phyloP scores from a whole-genome alignment of 2,329 filamentous ascomycete genomes.

The Arthrobotrys megalospora region DNA sequence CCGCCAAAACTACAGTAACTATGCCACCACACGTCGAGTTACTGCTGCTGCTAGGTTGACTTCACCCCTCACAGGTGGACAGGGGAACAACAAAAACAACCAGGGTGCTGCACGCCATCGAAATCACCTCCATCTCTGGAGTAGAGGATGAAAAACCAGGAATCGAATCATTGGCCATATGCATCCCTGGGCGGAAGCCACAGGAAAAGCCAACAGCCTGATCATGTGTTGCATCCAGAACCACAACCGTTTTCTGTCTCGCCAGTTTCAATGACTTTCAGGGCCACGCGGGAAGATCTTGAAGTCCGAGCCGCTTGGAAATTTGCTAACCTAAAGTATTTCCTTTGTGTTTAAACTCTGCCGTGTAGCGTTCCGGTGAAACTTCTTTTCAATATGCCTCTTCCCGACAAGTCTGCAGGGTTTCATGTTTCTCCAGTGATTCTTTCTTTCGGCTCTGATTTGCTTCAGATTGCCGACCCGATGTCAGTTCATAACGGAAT shows the following conservation, averaged over 20 bases:
- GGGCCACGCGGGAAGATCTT: constrained; percentile 17
- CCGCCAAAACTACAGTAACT: constrained; percentile 3
- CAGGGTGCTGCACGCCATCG: neutral
- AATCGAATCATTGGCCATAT: neutral
- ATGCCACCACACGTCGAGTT: constrained; percentile 1
- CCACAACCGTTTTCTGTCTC: constrained; percentile 40
- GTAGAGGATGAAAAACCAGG: constrained; percentile 18
- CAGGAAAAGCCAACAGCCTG: constrained; percentile 29
- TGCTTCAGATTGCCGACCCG: constrained; percentile 14
- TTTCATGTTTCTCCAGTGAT: neutral
- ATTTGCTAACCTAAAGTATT: neutral
- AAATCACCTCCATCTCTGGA: neutral
- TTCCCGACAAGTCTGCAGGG: constrained; percentile 20
- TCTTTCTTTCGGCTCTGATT: neutral
- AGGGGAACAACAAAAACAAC: constrained; percentile 26
- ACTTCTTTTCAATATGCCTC: constrained; percentile 15
- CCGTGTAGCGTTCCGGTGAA: constrained; percentile 15
- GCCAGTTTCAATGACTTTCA: constrained; percentile 9
- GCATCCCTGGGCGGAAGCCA: constrained; percentile 15
- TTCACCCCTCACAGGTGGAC: constrained; percentile 52
- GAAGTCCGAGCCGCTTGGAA: constrained; percentile 6
- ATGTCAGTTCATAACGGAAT: constrained; percentile 6
- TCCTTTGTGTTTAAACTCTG: constrained; percentile 28
- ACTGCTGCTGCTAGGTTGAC: constrained; percentile 30
- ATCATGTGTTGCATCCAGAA: constrained; percentile 47